A percentile compares a stretch with the other conserved stretches of the same genome.
phyloP scores from a whole-genome alignment of 1,139 yeast species.

The Yamadazyma kanchanaburiensis region DNA sequence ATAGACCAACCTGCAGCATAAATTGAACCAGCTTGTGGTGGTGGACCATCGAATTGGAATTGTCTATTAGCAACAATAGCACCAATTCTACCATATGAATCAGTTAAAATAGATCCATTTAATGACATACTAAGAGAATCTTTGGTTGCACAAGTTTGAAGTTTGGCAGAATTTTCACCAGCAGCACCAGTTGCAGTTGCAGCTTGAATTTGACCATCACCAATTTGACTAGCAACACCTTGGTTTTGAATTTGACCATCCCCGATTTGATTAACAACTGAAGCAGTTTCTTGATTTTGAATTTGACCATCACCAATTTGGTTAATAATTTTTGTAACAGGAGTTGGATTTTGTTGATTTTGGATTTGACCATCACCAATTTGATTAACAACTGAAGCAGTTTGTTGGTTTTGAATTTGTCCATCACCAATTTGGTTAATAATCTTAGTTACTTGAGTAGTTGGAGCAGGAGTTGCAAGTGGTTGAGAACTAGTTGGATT shows the following conservation, averaged over 20 bases:
- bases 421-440: constrained; percentile 36
- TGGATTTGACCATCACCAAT: constrained; percentile 47
- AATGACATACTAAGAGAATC: constrained; percentile 57
- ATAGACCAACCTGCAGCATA: constrained; percentile 85
- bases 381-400: constrained; percentile 35
- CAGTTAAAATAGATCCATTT: constrained; percentile 52
- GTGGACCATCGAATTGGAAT: constrained; percentile 88
- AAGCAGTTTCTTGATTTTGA: constrained; percentile 24
- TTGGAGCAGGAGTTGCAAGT: constrained; percentile 4
- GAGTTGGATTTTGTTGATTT: constrained; percentile 30
- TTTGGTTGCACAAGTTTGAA: constrained; percentile 48
- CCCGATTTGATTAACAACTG: constrained; percentile 28
- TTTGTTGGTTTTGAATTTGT: constrained; percentile 30
- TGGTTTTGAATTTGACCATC: constrained; percentile 21
- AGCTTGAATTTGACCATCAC: constrained; percentile 40
- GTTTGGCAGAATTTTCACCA: constrained; percentile 14
- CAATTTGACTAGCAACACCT: constrained; percentile 27
- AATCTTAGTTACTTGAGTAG: constrained; percentile 17
- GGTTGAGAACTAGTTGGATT: background rate
- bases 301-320: constrained; percentile 31
- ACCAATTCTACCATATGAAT: constrained; percentile 68
- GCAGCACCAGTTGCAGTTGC: constrained; percentile 19
- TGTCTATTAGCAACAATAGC: constrained; percentile 83
- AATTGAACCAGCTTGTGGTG: constrained; percentile 87
- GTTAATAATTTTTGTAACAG: constrained; percentile 25